Percentiles rank a stretch among this genome's conserved stretches.
These are phyloP conservation scores for Cryptococcus sp. DNA, from an alignment of 1,284 basidiomycete genomes.

Conservation along the genomic window DNA sequence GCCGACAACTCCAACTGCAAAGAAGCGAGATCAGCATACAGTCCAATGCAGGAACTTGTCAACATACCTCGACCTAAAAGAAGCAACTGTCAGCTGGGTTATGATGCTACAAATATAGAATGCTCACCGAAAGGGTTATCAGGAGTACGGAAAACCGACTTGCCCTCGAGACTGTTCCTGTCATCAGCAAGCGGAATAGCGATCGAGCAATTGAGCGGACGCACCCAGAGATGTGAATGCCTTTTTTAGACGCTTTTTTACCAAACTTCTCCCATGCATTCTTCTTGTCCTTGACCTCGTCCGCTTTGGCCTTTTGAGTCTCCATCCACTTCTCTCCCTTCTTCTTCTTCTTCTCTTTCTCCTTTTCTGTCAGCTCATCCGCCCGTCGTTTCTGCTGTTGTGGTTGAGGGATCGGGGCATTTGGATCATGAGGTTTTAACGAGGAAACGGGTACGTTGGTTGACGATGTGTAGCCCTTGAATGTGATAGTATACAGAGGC, in stretches of 20 bases:
- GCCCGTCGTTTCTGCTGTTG: constrained; percentile 75
- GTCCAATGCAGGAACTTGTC: constrained; percentile 8
- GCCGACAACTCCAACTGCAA: constrained; percentile 85
- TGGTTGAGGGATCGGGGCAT: constrained; percentile 57
- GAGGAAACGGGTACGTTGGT: constrained; percentile 77
- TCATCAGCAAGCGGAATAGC: background rate
- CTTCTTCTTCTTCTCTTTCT: constrained; percentile 88
- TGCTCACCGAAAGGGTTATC: constrained; percentile 85
- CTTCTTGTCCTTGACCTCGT: constrained; percentile 86
- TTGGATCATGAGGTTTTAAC: constrained; percentile 61
- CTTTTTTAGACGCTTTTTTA: constrained; percentile 94
- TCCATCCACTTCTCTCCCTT: constrained; percentile 96
- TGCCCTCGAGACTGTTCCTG: constrained; percentile 64
- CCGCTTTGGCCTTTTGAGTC: constrained; percentile 78
- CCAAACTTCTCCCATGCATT: constrained; percentile 96
- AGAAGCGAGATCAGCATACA: constrained; percentile 5
- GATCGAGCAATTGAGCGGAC: constrained; percentile 6
- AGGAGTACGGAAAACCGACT: constrained; percentile 94
- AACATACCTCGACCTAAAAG: constrained; percentile 25
- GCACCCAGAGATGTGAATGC: constrained; percentile 76
- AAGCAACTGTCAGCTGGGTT: constrained; percentile 11
- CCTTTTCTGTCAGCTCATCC: constrained; percentile 73
- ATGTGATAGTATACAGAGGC: constrained; percentile 87
- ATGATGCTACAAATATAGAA: background rate
- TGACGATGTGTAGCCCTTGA: constrained; percentile 93